A percentile compares a stretch with the other conserved stretches of the same genome.
phyloP scores from a whole-genome alignment of 2,329 filamentous ascomycete species.

The Lecanicillium sp. region DNA sequence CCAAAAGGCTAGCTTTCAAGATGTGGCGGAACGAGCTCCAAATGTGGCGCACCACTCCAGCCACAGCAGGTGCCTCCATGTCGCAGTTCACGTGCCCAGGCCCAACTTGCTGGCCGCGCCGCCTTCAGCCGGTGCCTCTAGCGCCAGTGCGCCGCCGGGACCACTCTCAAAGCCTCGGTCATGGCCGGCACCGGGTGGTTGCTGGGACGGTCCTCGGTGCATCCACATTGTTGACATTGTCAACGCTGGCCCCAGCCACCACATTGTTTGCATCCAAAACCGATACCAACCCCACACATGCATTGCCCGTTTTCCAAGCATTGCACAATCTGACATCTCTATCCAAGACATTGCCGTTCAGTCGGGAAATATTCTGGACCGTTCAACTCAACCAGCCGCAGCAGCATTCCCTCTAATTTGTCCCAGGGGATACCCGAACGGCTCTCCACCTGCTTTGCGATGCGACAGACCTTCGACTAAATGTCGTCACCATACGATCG shows the following conservation, averaged over 20 bases:
- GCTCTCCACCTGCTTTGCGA: constrained; percentile 58
- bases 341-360: constrained; percentile 8
- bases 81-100: constrained; percentile 2
- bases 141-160: constrained; percentile 19
- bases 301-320: constrained; percentile 5
- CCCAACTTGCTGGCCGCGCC: constrained; percentile 1
- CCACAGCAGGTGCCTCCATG: background rate
- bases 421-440: too few species aligned
- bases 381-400: constrained; percentile 26
- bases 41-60: constrained; percentile 2
- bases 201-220: constrained; percentile 10
- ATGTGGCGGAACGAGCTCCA: constrained; percentile 1
- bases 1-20: constrained; percentile 5
- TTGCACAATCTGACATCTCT: constrained; percentile 2
- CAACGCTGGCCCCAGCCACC: constrained; percentile 13
- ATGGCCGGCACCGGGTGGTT: constrained; percentile 9
- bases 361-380: background rate
- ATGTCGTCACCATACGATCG: constrained; percentile 8
- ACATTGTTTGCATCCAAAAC: constrained; percentile 12
- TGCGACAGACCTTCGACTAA: constrained; percentile 43
- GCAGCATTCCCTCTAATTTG: constrained; percentile 17
- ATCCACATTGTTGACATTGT: constrained; percentile 16
- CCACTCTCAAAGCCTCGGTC: constrained; percentile 2
- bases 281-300: constrained; percentile 9
- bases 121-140: constrained; percentile 15